A percentile compares a stretch with the other conserved stretches of the same genome.
phyloP scores from a whole-genome alignment of 305 asterid species.

The Nicotiana rustica region DNA sequence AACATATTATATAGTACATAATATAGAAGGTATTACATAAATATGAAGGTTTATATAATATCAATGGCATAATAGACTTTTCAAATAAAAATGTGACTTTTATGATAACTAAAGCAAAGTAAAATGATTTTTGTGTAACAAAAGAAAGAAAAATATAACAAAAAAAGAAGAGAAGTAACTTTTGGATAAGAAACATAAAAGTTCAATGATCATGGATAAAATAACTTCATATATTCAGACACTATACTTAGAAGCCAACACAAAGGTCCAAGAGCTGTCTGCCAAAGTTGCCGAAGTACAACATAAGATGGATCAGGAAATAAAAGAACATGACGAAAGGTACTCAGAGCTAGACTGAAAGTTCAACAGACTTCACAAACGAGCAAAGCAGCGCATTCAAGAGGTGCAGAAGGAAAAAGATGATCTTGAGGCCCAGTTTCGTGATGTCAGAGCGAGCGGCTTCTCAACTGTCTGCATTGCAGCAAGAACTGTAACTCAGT shows the following conservation, averaged over 20 bases:
- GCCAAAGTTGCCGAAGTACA: constrained; percentile 88
- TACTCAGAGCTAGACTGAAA: constrained; percentile 88
- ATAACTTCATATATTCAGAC: constrained; percentile 54
- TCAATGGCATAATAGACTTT: too few species aligned
- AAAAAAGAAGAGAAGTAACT: too few species aligned
- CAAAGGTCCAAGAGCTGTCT: constrained; percentile 74
- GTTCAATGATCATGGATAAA: too few species aligned
- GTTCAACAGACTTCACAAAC: constrained; percentile 96
- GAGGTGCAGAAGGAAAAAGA: constrained; percentile 99
- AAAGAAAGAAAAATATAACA: too few species aligned
- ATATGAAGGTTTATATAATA: too few species aligned
- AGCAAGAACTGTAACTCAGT: constrained; percentile 92
- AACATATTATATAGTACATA: too few species aligned
- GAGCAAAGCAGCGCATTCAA: constrained; percentile 99
- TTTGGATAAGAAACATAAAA: too few species aligned
- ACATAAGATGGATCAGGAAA: constrained; percentile 90
- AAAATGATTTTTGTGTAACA: too few species aligned
- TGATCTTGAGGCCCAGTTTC: constrained; percentile 85
- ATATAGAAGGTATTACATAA: too few species aligned
- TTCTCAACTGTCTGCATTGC: constrained; percentile 78
- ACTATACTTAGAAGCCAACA: constrained; percentile 77
- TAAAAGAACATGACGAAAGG: constrained; percentile 88
- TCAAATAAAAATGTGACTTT: too few species aligned
- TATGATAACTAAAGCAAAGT: too few species aligned
- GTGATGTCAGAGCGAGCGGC: constrained; percentile 76